Base-by-base conservation (phyloP, 176 grass and related monocot species). In the Puya raimondii region DNA sequence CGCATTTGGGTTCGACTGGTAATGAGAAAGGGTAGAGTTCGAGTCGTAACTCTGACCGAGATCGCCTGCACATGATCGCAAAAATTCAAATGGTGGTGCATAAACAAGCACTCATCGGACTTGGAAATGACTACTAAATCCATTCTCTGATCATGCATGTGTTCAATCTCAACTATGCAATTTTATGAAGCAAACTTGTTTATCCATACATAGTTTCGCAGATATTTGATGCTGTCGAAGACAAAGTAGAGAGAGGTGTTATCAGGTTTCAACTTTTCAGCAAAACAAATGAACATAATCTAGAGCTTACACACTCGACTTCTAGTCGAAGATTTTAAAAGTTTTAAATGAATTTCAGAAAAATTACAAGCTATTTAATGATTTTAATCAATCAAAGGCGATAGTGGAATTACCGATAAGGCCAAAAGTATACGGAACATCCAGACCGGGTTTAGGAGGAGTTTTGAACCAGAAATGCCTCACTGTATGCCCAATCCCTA, bases 361-460 rank as follows among this genome's bases (percentile, higher is more conserved):
- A 64, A 64, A 64, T 12, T 6, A n/a, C 21, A 64, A 64, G 21
- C 26, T 27, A 67, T 76, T 86, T 5, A 48, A 47, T 18, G 15
- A 69, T 64, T 64, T 11, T 15, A 29, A 12, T 72, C 26, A 25
- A 61, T 51, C 11, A 2, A 53, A 42, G 33, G 33, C 0, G 33
- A 42, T 16, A 73, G 12, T 29, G 42, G n/a, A 51, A 12, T 50
- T 83, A 91, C 88, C 88, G 72, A 91, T 91, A 23, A 91, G 79
- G 65, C 88, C 92, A 74, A 96, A 91, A 70, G 85, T 96, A 61
- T 91, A 96, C 6, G 88, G 88, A 77, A 96, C 85, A 82, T 96
- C 88, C 64, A 88, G 92, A 25, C 83, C 88, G 42, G 82, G 82
- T 84, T 78, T 80, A 48, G 92, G 92, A 80, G 92, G 88, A 2